phyloP scores from a whole-genome alignment of 352 stramenopile genomes.

The Phytophthora hibernalis region DNA sequence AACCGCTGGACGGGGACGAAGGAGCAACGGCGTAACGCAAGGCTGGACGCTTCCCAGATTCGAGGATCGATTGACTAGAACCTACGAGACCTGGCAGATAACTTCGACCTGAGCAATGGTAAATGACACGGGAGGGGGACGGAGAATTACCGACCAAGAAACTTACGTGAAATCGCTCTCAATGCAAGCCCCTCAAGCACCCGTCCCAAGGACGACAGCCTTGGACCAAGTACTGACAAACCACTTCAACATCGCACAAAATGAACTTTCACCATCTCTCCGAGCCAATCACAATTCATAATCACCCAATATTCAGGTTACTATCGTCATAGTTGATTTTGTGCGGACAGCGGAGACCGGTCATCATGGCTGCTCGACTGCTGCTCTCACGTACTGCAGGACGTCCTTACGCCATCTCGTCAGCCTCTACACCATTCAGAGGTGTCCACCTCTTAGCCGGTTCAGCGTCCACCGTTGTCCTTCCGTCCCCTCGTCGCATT shows the following conservation, averaged over 20 bases:
- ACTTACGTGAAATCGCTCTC: conserved; percentile 37
- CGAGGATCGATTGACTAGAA: conserved; percentile 35
- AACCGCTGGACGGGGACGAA: conserved; percentile 11
- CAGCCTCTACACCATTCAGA: neutral
- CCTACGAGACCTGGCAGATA: conserved; percentile 8
- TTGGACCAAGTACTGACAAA: neutral
- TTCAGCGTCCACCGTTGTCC: neutral
- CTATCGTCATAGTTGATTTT: conserved; percentile 14
- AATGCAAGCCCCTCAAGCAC: conserved; percentile 35
- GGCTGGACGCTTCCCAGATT: conserved; percentile 46
- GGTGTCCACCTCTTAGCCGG: conserved; percentile 1
- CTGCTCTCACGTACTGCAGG: conserved; percentile 21
- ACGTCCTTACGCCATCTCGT: neutral
- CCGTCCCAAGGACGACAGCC: conserved; percentile 15
- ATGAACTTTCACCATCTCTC: conserved; percentile 1
- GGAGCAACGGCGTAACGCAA: conserved; percentile 2
- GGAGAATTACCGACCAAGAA: conserved; percentile 28
- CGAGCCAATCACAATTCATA: neutral
- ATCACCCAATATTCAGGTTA: neutral
- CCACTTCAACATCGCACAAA: conserved; percentile 12
- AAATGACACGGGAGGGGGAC: conserved; percentile 25
- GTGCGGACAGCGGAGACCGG: neutral
- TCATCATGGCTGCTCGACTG: conserved; percentile 23
- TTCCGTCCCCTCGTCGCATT: conserved; percentile 5
- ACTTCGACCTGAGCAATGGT: neutral